phyloP scores from a whole-genome alignment of 2,329 filamentous ascomycete genomes.

The Trematosphaeria pertusa region DNA sequence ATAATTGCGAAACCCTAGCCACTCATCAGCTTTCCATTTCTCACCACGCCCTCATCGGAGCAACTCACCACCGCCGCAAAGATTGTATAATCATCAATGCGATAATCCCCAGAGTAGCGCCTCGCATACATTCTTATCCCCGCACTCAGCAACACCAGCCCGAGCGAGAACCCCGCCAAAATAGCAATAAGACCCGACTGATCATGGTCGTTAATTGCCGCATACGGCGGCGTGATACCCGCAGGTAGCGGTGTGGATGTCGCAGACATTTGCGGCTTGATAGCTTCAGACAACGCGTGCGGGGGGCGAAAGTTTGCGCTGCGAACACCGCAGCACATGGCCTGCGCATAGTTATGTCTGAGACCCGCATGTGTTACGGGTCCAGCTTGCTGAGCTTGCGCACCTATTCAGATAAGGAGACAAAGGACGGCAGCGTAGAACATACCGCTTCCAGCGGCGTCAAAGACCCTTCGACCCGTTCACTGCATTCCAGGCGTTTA shows the following conservation, averaged over 20 bases:
- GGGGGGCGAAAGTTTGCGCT: no score
- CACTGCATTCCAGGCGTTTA: no score
- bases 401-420: no score
- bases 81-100: conserved; percentile 15
- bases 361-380: no score
- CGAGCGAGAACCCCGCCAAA: conserved; percentile 16
- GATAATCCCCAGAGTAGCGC: conserved; percentile 2
- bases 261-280: not conserved
- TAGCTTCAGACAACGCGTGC: no score
- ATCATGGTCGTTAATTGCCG: conserved; percentile 2
- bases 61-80: conserved; percentile 9
- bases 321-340: no score
- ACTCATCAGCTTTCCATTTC: not conserved
- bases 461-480: no score
- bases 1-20: conserved; percentile 9
- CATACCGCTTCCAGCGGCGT: no score
- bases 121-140: conserved; percentile 13
- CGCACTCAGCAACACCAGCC: conserved; percentile 14
- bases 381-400: no score
- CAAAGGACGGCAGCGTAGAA: no score
- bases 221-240: not conserved
- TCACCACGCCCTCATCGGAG: not conserved
- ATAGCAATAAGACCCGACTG: conserved; percentile 23
- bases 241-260: not conserved
- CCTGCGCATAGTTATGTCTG: no score